phyloP scores from a whole-genome alignment of 1,139 yeast species.

The Candida sojae region DNA sequence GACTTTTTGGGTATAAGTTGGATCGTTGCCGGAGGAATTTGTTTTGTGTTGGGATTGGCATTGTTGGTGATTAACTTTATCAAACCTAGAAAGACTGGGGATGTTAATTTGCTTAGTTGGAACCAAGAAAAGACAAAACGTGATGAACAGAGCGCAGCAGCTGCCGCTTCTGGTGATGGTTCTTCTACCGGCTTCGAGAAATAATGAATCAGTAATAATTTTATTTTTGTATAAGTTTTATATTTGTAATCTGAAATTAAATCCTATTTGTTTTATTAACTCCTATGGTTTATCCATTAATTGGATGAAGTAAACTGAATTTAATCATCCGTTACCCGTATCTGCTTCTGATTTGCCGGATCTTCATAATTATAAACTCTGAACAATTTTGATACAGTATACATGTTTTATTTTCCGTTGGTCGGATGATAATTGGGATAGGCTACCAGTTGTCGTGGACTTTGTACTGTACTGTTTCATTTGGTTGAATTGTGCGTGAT shows the following conservation, averaged over 20 bases:
- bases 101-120: constrained; percentile 73
- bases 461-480: too few relatives aligned
- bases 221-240: background rate
- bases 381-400: too few relatives aligned
- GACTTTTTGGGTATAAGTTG: constrained; percentile 84
- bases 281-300: too few relatives aligned
- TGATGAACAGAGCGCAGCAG: constrained; percentile 21
- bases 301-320: too few relatives aligned
- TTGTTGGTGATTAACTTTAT: constrained; percentile 63
- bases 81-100: constrained; percentile 76
- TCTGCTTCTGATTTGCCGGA: background rate
- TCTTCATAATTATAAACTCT: too few relatives aligned
- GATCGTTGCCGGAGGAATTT: constrained; percentile 92
- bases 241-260: background rate
- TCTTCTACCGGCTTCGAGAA: constrained; percentile 13
- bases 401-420: background rate
- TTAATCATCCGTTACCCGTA: background rate
- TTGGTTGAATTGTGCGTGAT: too few relatives aligned
- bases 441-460: background rate
- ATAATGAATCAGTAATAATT: background rate
- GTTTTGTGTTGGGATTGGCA: constrained; percentile 59
- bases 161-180: constrained; percentile 7
- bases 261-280: constrained; percentile 22
- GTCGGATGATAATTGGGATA: background rate
- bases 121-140: constrained; percentile 43